Evolutionary conservation across 352 stramenopile species (phyloP), one percentile per base, ranked within the genome.

Genomic region (Phytopythium litorale): DNA sequence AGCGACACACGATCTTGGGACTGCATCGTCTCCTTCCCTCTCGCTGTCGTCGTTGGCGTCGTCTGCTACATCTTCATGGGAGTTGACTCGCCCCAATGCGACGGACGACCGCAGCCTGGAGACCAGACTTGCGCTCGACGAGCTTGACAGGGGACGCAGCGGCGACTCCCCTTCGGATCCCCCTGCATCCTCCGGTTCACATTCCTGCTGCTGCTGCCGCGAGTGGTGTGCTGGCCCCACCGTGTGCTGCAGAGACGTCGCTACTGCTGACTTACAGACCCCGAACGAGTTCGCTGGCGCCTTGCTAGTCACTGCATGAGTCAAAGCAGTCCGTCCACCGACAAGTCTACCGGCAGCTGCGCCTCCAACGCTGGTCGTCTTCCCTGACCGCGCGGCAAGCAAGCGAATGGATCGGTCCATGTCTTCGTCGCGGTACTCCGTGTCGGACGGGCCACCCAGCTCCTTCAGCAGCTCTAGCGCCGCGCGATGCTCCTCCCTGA

Each of bases 401-500:
- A 45, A 7, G 4, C 40, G 23, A 25, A 60, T 60, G 12, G 55
- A 60, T 6, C 40, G 37, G 38, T 73, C 59, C 8, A 58, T 23
- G 19, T 76, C 66, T 23, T 40, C 37, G 6, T 69, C 56, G 25
- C 72, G 58, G n/a, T 75, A 74, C 48, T 82, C 72, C 6, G 55
- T 57, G 38, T 89, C 79, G 13, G 85, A 18, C 8, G 83, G 79
- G 1, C 81, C 86, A 4, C 84, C 86, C 0, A 94, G 76, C 60
- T 92, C 83, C 30, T 87, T 70, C 1, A 94, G 73, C 66, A 94
- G 75, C 42, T 84, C 73, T 21, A 92, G 67, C 23, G 86, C 86
- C 25, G 79, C 80, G 4, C 75, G 80, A 61, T 94, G 86, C 30
- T 94, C 86, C 19, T 88, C 71, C 58, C 88, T 89, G 1, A 94